A percentile compares a stretch with the other conserved stretches of the same genome.
Evolutionary conservation across 768 basidiomycete genomes (phyloP).

Genomic region (Hygrophorus russula): DNA sequence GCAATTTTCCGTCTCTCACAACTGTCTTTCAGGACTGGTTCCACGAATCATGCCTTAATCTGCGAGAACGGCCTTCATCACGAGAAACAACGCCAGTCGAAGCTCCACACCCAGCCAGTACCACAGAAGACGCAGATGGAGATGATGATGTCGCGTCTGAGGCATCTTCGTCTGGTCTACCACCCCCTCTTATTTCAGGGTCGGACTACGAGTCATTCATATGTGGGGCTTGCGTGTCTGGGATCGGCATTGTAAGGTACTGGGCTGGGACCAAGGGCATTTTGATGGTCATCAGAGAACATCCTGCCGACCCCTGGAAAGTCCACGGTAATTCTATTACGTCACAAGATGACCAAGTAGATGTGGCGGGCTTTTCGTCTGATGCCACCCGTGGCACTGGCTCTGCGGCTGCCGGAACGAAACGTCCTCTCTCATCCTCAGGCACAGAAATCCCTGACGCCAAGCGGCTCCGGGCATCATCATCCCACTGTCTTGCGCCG

Average conservation of each 20-base stretch:
- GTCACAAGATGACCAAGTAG: slow-evolving; percentile 11
- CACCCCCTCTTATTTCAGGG: slow-evolving; percentile 55
- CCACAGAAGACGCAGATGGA: slow-evolving; percentile 17
- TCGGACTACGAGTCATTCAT: slow-evolving; percentile 68
- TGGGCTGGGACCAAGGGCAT: slow-evolving; percentile 61
- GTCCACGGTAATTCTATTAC: slow-evolving; percentile 22
- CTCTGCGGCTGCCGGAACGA: slow-evolving; percentile 22
- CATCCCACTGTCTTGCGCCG: slow-evolving; percentile 45
- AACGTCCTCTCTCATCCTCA: slow-evolving; percentile 39
- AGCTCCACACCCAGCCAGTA: slow-evolving; percentile 3
- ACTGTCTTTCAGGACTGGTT: slow-evolving; percentile 63
- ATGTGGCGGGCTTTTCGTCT: background rate
- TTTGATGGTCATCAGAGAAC: slow-evolving; percentile 55
- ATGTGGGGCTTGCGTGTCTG: slow-evolving; percentile 57
- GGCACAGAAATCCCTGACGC: slow-evolving; percentile 22
- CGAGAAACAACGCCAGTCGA: slow-evolving; percentile 28
- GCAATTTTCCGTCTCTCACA: slow-evolving; percentile 3
- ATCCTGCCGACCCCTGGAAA: slow-evolving; percentile 36
- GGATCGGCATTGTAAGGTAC: slow-evolving; percentile 38
- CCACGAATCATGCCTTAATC: slow-evolving; percentile 81
- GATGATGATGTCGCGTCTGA: slow-evolving; percentile 46
- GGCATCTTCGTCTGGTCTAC: slow-evolving; percentile 51
- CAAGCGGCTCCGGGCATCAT: slow-evolving; percentile 22
- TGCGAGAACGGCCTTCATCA: slow-evolving; percentile 51
- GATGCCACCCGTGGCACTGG: slow-evolving; percentile 18